Evolutionary conservation across 1,284 basidiomycete species (phyloP).

Genomic region (Malassezia sympodialis): DNA sequence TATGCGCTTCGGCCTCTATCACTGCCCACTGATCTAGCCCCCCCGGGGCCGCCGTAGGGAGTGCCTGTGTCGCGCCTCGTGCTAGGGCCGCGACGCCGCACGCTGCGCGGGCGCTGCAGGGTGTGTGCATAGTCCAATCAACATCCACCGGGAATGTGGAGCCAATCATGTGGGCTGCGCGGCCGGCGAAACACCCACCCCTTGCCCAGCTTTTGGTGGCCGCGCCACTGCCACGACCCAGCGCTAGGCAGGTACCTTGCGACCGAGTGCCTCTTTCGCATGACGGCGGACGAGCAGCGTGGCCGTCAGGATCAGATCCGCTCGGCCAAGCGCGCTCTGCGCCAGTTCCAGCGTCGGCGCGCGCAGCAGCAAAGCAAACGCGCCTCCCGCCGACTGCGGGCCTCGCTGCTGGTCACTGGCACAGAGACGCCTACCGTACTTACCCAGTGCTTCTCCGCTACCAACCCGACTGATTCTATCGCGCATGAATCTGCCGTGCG

Average conservation of each 20-base stretch:
- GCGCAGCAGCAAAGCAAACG: constrained; percentile 16
- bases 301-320: constrained; percentile 14
- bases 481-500: constrained; percentile 15
- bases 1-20: not conserved
- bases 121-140: not conserved
- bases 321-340: constrained; percentile 15
- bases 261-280: not conserved
- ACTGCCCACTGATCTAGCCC: not conserved
- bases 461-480: not conserved
- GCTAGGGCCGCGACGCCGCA: not conserved
- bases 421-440: constrained; percentile 3
- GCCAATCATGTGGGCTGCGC: not conserved
- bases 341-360: constrained; percentile 16
- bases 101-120: not conserved
- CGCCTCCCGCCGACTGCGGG: constrained; percentile 12
- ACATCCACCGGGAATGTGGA: not conserved
- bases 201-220: not conserved
- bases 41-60: not conserved
- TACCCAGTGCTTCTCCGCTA: constrained; percentile 7
- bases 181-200: not conserved
- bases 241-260: not conserved
- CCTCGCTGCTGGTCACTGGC: constrained; percentile 7
- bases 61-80: not conserved
- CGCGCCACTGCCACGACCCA: not conserved
- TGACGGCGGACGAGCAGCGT: constrained; percentile 8